Evolutionary conservation across 345 rosid genomes (phyloP).

Genomic region (Nephelium lappaceum): DNA sequence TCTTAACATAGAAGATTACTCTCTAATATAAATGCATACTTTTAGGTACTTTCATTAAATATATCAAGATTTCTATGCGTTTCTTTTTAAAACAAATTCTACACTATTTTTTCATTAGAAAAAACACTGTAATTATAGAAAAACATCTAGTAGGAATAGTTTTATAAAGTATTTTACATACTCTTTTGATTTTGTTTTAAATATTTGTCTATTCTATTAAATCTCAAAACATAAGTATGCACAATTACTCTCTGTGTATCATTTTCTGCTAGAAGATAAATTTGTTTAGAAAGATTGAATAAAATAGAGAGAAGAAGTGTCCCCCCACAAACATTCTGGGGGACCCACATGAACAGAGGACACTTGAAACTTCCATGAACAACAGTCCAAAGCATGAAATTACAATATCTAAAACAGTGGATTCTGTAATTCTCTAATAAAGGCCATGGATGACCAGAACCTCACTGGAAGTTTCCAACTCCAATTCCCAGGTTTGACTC

Average conservation of each 20-base stretch:
- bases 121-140: too few relatives aligned
- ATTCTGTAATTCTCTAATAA: background rate
- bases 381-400: slow-evolving; percentile 16
- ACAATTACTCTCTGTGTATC: background rate
- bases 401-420: background rate
- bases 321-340: slow-evolving; percentile 35
- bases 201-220: background rate
- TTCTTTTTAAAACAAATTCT: background rate
- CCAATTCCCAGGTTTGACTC: slow-evolving; percentile 24
- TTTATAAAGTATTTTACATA: too few relatives aligned
- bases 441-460: slow-evolving; percentile 12
- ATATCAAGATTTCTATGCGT: too few relatives aligned
- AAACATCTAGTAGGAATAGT: too few relatives aligned
- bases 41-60: background rate
- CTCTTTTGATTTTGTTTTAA: too few relatives aligned
- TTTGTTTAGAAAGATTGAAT: slow-evolving; percentile 5
- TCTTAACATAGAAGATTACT: slow-evolving; percentile 8
- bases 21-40: background rate
- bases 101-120: too few relatives aligned
- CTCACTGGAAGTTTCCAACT: slow-evolving; percentile 29
- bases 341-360: slow-evolving; percentile 29
- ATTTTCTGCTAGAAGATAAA: background rate
- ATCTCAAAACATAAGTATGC: background rate
- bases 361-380: slow-evolving; percentile 25
- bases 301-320: slow-evolving; percentile 13